phyloP scores from a whole-genome alignment of 306 rosid species.

The Cucumis sativus region Cucumber_9930_V3 NC_026659.2:1915001-1915500 shows the following conservation, averaged over 20 bases:
- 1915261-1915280: background rate
- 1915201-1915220: background rate
- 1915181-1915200: background rate
- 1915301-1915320: background rate
- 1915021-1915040: background rate
- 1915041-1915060: background rate
- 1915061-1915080: background rate
- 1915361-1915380: conserved; percentile 86
- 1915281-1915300: background rate
- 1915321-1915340: conserved; percentile 44
- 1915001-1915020: no score
- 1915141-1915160: background rate
- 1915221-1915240: background rate
- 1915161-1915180: background rate
- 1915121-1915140: background rate
- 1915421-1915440: background rate
- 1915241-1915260: background rate
- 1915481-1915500: background rate
- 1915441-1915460: background rate
- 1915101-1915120: background rate
- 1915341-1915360: conserved; percentile 92
- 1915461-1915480: background rate
- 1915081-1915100: background rate
- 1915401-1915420: background rate
- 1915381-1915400: conserved; percentile 37